Evolutionary conservation across 1,139 yeast species (phyloP), one percentile per base, ranked within the genome.

Genomic region (Debaryomyces singareniensis): DNA sequence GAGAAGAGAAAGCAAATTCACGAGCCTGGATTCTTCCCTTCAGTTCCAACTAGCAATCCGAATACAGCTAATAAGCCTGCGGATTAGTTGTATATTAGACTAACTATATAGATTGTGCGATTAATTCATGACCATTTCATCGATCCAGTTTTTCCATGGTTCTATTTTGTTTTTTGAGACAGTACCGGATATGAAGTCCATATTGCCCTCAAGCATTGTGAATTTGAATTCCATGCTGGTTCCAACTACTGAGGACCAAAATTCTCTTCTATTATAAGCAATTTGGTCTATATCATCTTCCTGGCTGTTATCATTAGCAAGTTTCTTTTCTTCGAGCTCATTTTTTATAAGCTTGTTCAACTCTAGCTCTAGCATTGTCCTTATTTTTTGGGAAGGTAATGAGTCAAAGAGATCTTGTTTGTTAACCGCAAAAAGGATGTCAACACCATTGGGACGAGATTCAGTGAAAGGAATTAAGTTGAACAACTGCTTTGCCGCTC

Each of bases 321-420:
- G 28, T 15, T 24, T 30, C 30, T 53, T 34, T 55, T 62, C 41
- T 51, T 61, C 44, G 57, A 56, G 45, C 55, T 68, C 47, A 66
- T 58, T 44, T 46, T 59, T 55, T 35, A 83, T 68, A 34, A 78
- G 61, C 33, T 65, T 68, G 30, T 74, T 69, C 42, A 89, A 70
- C 49, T 84, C 94, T 5, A 50, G 38, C 46, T 83, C 91, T 34
- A 89, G 53, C 26, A 75, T 51, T 15, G 61, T 60, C 42, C 63
- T 68, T 32, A 89, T 68, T 45, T 80, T 77, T 31, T 56, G 49
- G 5, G 78, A 66, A 13, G 93, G 91, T 39, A 85, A 71, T 12
- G 94, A 75, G 42, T 85, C 85, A 58, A 91, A 91, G 29, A 79
- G 70, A 47, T 91, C 97, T 27, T 71, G 70, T 51, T 87, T 87